Conservation (phyloP, 2,329 filamentous ascomycete species). For the Grosmannia clavigera region DNA sequence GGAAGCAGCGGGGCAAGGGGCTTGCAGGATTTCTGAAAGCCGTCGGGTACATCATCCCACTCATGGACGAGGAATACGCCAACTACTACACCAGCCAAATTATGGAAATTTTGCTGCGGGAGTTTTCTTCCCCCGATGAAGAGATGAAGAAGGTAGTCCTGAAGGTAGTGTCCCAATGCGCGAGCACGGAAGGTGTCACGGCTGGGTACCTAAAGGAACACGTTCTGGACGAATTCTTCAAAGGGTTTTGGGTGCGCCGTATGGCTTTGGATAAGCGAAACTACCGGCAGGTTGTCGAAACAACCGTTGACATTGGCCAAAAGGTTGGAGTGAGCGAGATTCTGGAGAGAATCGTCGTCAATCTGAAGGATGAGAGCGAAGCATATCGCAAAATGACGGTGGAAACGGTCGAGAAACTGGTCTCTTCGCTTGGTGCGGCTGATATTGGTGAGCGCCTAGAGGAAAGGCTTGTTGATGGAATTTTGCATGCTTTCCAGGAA, state of each 20-base stretch:
- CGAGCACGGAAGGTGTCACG: conserved; percentile 87
- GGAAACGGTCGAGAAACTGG: conserved; percentile 92
- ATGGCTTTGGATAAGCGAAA: conserved; percentile 98
- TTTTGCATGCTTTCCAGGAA: conserved; percentile 93
- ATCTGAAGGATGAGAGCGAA: conserved; percentile 96
- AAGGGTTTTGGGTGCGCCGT: conserved; percentile 93
- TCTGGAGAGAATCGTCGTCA: conserved; percentile 80
- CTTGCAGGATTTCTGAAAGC: conserved; percentile 93
- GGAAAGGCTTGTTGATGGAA: conserved; percentile 87
- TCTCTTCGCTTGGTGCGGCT: conserved; percentile 83
- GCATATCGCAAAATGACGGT: conserved; percentile 98
- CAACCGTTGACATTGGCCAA: conserved; percentile 90
- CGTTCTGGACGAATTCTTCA: conserved; percentile 93
- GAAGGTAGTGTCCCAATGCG: conserved; percentile 93
- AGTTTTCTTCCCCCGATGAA: conserved; percentile 94
- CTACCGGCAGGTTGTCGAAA: conserved; percentile 95
- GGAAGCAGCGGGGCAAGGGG: conserved; percentile 93
- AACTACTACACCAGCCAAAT: conserved; percentile 99
- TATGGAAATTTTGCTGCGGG: conserved; percentile 93
- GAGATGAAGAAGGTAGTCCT: conserved; percentile 99
- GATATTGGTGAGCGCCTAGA: conserved; percentile 89
- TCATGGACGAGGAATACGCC: conserved; percentile 99
- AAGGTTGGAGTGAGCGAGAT: conserved; percentile 98
- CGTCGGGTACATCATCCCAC: conserved; percentile 92
- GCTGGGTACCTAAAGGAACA: conserved; percentile 91